phyloP scores from a whole-genome alignment of 306 rosid species.

The Vigna angularis region DNA sequence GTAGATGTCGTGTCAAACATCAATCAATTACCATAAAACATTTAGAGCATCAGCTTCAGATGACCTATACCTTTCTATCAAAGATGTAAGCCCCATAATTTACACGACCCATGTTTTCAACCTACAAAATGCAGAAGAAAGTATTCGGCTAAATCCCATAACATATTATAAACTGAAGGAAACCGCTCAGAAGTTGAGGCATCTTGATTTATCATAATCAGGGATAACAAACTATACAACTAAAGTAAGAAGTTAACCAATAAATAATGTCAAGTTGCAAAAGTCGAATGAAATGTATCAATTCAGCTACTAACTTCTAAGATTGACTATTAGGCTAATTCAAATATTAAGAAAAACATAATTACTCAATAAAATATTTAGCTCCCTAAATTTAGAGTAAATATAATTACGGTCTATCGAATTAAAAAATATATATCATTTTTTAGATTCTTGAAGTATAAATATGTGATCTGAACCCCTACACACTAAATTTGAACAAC shows the following conservation, averaged over 20 bases:
- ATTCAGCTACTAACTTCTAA: conserved; percentile 1
- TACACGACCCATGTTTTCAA: conserved; percentile 92
- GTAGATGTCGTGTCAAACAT: conserved; percentile 43
- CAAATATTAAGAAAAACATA: background rate
- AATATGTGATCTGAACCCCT: too few species aligned
- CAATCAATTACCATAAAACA: conserved; percentile 34
- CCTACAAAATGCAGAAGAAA: conserved; percentile 56
- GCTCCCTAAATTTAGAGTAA: too few species aligned
- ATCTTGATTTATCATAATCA: background rate
- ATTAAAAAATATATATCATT: too few species aligned
- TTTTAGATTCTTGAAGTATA: too few species aligned
- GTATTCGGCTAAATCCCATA: background rate
- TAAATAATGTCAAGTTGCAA: background rate
- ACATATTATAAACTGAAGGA: background rate
- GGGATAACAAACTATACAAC: background rate
- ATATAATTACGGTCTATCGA: too few species aligned
- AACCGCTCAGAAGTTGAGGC: conserved; percentile 13
- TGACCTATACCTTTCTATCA: conserved; percentile 78
- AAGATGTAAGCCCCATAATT: conserved; percentile 83
- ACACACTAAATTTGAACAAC: too few species aligned
- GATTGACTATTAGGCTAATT: background rate
- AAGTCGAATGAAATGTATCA: background rate
- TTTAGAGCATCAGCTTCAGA: conserved; percentile 26
- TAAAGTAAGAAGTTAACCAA: background rate
- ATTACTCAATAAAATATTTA: too few species aligned